phyloP scores from a whole-genome alignment of 345 rosid genomes.

The Hibiscus tridactylites region DNA sequence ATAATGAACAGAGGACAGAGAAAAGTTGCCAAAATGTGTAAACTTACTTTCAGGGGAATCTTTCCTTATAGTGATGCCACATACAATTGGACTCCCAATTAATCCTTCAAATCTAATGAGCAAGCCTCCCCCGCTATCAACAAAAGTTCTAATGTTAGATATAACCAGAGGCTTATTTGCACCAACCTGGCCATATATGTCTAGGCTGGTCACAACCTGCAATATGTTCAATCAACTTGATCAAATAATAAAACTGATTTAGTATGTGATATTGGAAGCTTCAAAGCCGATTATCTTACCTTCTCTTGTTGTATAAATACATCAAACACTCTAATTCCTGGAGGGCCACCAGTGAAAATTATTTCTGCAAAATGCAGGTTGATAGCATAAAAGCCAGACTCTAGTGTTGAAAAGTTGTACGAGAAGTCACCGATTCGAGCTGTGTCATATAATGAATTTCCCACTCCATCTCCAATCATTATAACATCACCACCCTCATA shows the following conservation, averaged over 20 bases:
- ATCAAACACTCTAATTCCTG: conserved; percentile 50
- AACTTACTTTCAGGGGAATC: conserved; percentile 30
- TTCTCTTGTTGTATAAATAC: conserved; percentile 46
- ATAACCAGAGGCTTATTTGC: conserved; percentile 47
- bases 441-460: conserved; percentile 32
- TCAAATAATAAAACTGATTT: neutral
- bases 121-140: conserved; percentile 35
- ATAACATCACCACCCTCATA: conserved; percentile 40
- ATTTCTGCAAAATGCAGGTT: conserved; percentile 50
- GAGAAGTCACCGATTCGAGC: conserved; percentile 44
- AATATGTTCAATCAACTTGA: conserved; percentile 8
- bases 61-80: conserved; percentile 42
- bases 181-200: conserved; percentile 52
- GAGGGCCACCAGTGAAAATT: conserved; percentile 39
- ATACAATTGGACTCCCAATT: conserved; percentile 36
- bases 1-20: neutral
- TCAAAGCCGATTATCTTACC: conserved; percentile 19
- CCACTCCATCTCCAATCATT: conserved; percentile 23
- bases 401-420: conserved; percentile 33
- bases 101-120: conserved; percentile 52
- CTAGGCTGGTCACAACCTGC: conserved; percentile 48
- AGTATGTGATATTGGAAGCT: neutral
- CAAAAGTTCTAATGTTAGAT: conserved; percentile 38
- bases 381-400: conserved; percentile 41
- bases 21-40: neutral